Evolutionary conservation across 2,329 filamentous ascomycete species (phyloP).

Genomic region (Hypoxylon rubiginosum): DNA sequence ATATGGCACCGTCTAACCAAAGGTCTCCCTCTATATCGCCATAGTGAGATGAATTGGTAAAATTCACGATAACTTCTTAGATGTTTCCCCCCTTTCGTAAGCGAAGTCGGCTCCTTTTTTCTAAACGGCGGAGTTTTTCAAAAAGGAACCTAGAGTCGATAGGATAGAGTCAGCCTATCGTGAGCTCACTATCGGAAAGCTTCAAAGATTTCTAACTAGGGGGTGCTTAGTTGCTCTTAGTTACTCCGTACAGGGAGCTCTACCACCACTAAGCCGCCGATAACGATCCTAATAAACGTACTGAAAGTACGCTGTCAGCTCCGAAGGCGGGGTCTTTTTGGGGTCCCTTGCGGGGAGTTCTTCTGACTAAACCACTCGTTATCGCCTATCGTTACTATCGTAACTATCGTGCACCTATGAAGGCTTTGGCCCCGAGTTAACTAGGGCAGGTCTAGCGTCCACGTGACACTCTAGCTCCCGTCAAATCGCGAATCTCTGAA

Average conservation of each 20-base stretch:
- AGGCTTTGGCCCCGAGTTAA: background rate
- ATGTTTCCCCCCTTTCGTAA: background rate
- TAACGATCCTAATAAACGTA: background rate
- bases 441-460: slow-evolving; percentile 13
- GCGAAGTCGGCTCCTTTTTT: slow-evolving; percentile 32
- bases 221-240: background rate
- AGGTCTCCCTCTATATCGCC: slow-evolving; percentile 23
- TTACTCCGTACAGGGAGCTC: slow-evolving; percentile 15
- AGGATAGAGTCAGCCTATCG: slow-evolving; percentile 36
- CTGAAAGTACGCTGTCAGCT: slow-evolving; percentile 11
- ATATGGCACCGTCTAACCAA: background rate
- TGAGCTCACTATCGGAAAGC: slow-evolving; percentile 34
- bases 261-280: background rate
- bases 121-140: slow-evolving; percentile 19
- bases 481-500: slow-evolving; percentile 18
- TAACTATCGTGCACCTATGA: background rate
- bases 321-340: slow-evolving; percentile 35
- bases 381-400: background rate
- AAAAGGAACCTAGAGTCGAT: slow-evolving; percentile 11
- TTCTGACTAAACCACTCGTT: background rate
- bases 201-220: slow-evolving; percentile 15
- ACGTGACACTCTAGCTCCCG: slow-evolving; percentile 29
- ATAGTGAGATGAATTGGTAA: slow-evolving; percentile 14
- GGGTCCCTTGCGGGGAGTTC: slow-evolving; percentile 9
- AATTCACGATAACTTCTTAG: background rate